Evolutionary conservation across 2,329 filamentous ascomycete genomes (phyloP), one percentile per base, ranked within the genome.

Genomic region (Alternaria postmessia): DNA sequence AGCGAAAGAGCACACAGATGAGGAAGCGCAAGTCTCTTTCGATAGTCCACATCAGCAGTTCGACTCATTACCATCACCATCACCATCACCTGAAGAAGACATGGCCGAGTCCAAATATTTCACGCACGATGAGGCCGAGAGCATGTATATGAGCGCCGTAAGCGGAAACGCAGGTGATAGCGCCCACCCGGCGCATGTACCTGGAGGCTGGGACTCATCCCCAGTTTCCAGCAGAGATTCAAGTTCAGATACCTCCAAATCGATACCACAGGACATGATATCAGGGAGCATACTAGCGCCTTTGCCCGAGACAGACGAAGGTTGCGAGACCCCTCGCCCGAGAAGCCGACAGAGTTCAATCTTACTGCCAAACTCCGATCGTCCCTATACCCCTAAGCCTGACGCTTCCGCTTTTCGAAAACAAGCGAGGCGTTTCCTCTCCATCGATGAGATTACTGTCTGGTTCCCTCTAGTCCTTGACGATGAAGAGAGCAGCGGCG

Each of bases 71-170:
- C 24, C 24, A 24, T 24, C 24, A 26, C 22, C 22, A 24, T 24
- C 22, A 24, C 54, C 62, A 1, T 51, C 55, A 11, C 16, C 44
- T 18, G 63, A 66, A 16, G 63, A 74, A 53, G 74, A 75, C 53
- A 58, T 79, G 26, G 58, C 77, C 12, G 68, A 80, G 63, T 94
- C 92, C 5, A 89, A 87, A 41, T 72, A 93, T 1, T 94, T 91
- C 71, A 92, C 87, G 36, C 91, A 93, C 59, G 90, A 93, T 62
- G 91, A 94, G 63, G 91, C 91, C 0, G 89, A 92, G 72, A 95
- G 92, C 75, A 91, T 96, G 89, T 96, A 95, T 69, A 89, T 93
- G 88, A 94, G 88, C 71, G 87, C 86, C 11, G 80, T 88, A 56
- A 87, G 84, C 59, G 77, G 79, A 38, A 74, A 73, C 9, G 74